A percentile compares a stretch with the other conserved stretches of the same genome.
Conservation (phyloP, 306 rosid genomes). For the Rosa chinensis region DNA sequence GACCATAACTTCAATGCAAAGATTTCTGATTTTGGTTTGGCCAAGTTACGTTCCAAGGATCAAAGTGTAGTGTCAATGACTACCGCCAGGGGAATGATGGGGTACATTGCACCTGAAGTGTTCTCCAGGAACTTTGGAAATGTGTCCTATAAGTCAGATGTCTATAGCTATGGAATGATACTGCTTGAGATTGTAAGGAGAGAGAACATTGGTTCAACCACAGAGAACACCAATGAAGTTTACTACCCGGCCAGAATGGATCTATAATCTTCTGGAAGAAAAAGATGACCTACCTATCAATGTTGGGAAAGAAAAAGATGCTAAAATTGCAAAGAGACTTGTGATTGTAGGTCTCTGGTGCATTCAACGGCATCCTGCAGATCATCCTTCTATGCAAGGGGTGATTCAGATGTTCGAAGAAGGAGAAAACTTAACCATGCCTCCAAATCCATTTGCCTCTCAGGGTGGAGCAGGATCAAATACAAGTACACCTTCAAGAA, state of each 20-base stretch:
- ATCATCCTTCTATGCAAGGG: neutral
- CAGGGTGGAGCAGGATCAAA: neutral
- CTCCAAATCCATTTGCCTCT: conserved; percentile 8
- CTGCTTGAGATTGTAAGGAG: conserved; percentile 38
- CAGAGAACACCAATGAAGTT: neutral
- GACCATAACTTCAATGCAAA: neutral
- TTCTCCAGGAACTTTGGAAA: neutral
- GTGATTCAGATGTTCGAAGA: neutral
- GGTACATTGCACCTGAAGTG: neutral
- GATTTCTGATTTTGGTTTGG: neutral
- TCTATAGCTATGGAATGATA: conserved; percentile 33
- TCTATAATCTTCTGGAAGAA: neutral
- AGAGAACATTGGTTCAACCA: conserved; percentile 5
- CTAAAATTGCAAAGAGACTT: neutral
- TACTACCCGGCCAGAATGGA: neutral
- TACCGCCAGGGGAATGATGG: neutral
- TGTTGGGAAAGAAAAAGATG: neutral
- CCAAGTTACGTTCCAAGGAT: conserved; percentile 4
- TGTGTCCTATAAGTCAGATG: conserved; percentile 23
- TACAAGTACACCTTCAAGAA: neutral
- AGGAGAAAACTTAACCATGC: conserved; percentile 7
- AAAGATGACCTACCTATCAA: neutral
- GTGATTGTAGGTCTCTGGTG: neutral
- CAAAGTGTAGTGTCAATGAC: neutral
- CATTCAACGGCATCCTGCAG: neutral